These are phyloP conservation scores for Gastrolobium bilobum DNA, from an alignment of 306 rosid species.

Conservation along the genomic window DNA sequence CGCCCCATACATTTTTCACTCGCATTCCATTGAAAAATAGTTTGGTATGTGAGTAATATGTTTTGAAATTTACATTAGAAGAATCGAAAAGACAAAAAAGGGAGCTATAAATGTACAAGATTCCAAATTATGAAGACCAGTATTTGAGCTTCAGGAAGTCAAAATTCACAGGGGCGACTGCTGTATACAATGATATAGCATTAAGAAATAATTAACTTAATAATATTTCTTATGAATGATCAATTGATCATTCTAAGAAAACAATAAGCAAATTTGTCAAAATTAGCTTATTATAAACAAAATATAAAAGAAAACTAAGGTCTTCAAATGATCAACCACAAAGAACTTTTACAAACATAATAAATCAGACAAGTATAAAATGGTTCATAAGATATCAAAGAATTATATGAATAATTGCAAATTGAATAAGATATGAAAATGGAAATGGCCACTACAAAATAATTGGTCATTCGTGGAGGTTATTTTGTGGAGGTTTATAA, in stretches of 20 bases:
- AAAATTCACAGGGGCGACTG: conserved; percentile 24
- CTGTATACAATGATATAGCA: neutral
- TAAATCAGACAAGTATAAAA: neutral
- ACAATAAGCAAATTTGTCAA: too few species aligned
- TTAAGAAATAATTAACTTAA: neutral
- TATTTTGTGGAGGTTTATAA: too few species aligned
- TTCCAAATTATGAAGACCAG: conserved; percentile 18
- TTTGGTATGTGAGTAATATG: too few species aligned
- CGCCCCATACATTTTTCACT: too few species aligned
- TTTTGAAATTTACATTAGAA: too few species aligned
- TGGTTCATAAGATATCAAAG: conserved; percentile 8
- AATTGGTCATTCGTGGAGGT: too few species aligned
- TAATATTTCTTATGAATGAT: neutral
- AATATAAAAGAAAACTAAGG: too few species aligned
- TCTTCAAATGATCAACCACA: neutral
- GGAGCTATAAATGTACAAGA: neutral
- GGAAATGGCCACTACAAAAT: conserved; percentile 67
- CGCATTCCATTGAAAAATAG: too few species aligned
- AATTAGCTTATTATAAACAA: too few species aligned
- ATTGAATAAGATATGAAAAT: conserved; percentile 21
- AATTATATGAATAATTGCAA: conserved; percentile 21
- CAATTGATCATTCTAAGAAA: too few species aligned
- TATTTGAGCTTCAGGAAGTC: conserved; percentile 31
- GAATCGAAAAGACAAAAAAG: neutral
- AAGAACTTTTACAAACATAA: neutral